Conservation (phyloP, 2,329 filamentous ascomycete genomes). For the Aspergillus sp. region DNA sequence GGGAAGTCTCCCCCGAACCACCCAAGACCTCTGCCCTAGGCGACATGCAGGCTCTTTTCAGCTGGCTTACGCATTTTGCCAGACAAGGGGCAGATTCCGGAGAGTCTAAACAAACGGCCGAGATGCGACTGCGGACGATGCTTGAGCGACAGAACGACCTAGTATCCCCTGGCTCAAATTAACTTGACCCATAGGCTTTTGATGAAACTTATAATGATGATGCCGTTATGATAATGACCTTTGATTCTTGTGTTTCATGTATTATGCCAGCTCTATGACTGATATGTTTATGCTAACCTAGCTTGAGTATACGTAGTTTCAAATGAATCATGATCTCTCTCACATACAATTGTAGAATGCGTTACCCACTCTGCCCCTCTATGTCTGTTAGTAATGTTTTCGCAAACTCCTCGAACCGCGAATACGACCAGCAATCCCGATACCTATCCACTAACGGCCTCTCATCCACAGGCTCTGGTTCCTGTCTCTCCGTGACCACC, state of each 20-base stretch:
- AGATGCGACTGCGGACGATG: conserved; percentile 37
- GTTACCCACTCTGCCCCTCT: conserved; percentile 18
- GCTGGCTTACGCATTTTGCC: conserved; percentile 32
- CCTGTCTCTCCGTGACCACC: conserved; percentile 8
- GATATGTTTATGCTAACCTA: neutral
- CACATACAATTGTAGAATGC: neutral
- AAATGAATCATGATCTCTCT: neutral
- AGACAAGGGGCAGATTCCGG: conserved; percentile 12
- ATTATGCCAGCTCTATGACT: neutral
- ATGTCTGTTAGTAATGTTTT: conserved; percentile 31
- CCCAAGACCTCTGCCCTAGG: conserved; percentile 17
- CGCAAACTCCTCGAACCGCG: conserved; percentile 44
- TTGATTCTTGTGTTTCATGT: neutral
- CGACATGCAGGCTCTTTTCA: conserved; percentile 35
- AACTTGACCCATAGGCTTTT: neutral
- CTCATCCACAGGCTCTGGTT: conserved; percentile 20
- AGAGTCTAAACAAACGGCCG: conserved; percentile 27
- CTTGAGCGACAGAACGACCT: conserved; percentile 28
- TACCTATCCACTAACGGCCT: conserved; percentile 44
- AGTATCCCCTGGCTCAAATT: neutral
- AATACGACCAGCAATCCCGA: conserved; percentile 44
- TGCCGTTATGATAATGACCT: neutral
- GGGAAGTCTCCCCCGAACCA: neutral
- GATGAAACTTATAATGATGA: neutral
- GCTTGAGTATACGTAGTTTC: neutral